A percentile compares a stretch with the other conserved stretches of the same genome.
Evolutionary conservation across 2,329 filamentous ascomycete species (phyloP).

Genomic region (Aspergillus novofumigatus): DNA sequence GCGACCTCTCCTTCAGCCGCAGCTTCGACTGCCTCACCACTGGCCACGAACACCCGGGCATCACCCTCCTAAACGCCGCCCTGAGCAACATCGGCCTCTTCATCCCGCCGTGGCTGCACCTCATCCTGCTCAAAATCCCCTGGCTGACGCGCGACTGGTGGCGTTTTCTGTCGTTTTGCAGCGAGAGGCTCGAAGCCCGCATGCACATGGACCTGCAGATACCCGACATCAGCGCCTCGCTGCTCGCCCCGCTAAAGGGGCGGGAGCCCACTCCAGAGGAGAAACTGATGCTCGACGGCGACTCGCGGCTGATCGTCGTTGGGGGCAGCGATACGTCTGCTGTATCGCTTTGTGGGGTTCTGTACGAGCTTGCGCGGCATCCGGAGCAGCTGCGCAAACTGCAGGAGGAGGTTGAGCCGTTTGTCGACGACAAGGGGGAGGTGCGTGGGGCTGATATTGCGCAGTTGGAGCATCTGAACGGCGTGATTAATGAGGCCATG

Average conservation of each 20-base stretch:
- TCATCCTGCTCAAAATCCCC: conserved; percentile 1
- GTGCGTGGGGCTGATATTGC: conserved; percentile 2
- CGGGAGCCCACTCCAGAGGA: conserved; percentile 15
- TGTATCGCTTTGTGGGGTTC: conserved; percentile 36
- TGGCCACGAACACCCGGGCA: conserved; percentile 29
- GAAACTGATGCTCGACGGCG: conserved; percentile 22
- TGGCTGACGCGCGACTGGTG: not conserved
- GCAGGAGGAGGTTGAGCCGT: conserved; percentile 29
- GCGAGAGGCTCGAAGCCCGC: conserved; percentile 3
- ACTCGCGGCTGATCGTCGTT: conserved; percentile 26
- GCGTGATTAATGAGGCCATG: conserved; percentile 13
- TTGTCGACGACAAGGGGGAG: not conserved
- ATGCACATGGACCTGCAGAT: conserved; percentile 10
- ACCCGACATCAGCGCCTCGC: conserved; percentile 21
- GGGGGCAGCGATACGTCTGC: conserved; percentile 42
- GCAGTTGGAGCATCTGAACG: conserved; percentile 11
- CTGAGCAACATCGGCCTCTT: conserved; percentile 18
- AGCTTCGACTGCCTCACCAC: conserved; percentile 3
- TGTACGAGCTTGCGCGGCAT: conserved; percentile 36
- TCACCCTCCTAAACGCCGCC: conserved; percentile 34
- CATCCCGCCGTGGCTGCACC: conserved; percentile 9
- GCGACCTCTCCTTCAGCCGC: conserved; percentile 10
- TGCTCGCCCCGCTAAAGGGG: conserved; percentile 21
- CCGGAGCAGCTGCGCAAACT: conserved; percentile 26
- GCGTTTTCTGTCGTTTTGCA: conserved; percentile 6